Evolutionary conservation across 1,139 yeast species (phyloP), one percentile per base, ranked within the genome.

Genomic region (Sugiyamaella paludigena): DNA sequence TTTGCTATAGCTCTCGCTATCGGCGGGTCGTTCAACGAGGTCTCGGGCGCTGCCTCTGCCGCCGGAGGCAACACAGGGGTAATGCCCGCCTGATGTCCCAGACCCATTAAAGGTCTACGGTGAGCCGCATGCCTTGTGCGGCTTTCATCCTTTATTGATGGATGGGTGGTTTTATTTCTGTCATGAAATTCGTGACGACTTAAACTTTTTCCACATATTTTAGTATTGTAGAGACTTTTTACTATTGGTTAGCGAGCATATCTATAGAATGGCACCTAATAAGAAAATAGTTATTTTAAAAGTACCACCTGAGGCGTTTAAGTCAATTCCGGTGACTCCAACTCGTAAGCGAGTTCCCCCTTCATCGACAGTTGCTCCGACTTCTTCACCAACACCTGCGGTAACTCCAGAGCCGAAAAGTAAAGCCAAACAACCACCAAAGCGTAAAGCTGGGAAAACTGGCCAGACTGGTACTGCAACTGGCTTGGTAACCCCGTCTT

Each of bases 221-320:
- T n/a, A n/a, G n/a, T n/a, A n/a, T n/a, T 19, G 24, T 19, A 19
- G 24, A 19, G 24, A 19, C 24, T 19, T 19, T 19, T 19, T 19
- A 5, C 5, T 19, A 19, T 19, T 19, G 24, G 24, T 19, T 4
- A 5, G 3, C 24, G n/a, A n/a, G n/a, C n/a, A n/a, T n/a, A 19
- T n/a, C 13, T n/a, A 10, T 27, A 12, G 11, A 19, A 37, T 32
- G 43, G 38, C 43, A 10, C 37, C 47, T 4, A 19, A 28, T 11
- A 33, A 37, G 12, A 57, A 60, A 45, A 30, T 66, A 1, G 71
- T 67, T 32, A 62, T 61, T 29, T 58, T 68, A 32, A 62, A 57
- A 47, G 47, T 66, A 4, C 53, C 68, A 2, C 49, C 64, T 4
- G 58, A 59, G 3, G 38, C 44, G 12, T 58, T 66, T 9, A 52